These are phyloP conservation scores for Astrothelium subdiscretum DNA, from an alignment of 495 filamentous ascomycete genomes.

Conservation along the genomic window DNA sequence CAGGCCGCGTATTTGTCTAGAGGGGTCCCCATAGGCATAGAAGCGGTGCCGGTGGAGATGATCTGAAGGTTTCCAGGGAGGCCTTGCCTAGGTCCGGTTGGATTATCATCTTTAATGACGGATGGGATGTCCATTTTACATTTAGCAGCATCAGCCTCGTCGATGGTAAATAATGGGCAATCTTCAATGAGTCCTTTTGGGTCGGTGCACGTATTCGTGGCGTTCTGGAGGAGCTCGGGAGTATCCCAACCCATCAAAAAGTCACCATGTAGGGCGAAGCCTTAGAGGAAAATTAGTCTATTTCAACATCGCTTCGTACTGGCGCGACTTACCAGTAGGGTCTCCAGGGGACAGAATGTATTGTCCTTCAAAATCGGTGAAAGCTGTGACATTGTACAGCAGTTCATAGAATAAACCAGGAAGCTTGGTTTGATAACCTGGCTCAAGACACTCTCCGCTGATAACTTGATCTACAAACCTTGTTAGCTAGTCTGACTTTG, in stretches of 20 bases:
- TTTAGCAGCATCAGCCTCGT: constrained; percentile 30
- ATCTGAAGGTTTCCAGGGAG: constrained; percentile 45
- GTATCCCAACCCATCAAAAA: constrained; percentile 74
- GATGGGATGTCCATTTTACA: constrained; percentile 39
- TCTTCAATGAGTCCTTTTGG: constrained; percentile 40
- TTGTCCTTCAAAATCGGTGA: constrained; percentile 51
- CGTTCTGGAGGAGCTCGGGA: constrained; percentile 42
- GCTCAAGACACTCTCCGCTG: constrained; percentile 58
- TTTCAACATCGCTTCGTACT: neutral
- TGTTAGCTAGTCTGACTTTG: neutral
- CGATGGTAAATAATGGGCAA: constrained; percentile 49
- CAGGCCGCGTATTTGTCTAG: constrained; percentile 32
- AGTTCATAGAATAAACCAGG: constrained; percentile 60
- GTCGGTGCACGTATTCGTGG: constrained; percentile 40
- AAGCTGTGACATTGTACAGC: constrained; percentile 68
- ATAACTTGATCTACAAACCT: constrained; percentile 36
- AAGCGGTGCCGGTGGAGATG: neutral
- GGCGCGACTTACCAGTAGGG: constrained; percentile 41
- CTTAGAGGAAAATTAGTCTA: constrained; percentile 23
- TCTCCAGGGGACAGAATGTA: constrained; percentile 83
- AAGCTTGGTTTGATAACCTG: constrained; percentile 55
- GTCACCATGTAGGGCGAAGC: constrained; percentile 75
- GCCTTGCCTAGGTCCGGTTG: constrained; percentile 26
- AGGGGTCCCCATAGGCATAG: neutral
- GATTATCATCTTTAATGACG: constrained; percentile 28